Percentiles rank a stretch among this genome's conserved stretches.
These are phyloP conservation scores for Mycena chlorophos DNA, from an alignment of 768 basidiomycete genomes.

Conservation along the genomic window DNA sequence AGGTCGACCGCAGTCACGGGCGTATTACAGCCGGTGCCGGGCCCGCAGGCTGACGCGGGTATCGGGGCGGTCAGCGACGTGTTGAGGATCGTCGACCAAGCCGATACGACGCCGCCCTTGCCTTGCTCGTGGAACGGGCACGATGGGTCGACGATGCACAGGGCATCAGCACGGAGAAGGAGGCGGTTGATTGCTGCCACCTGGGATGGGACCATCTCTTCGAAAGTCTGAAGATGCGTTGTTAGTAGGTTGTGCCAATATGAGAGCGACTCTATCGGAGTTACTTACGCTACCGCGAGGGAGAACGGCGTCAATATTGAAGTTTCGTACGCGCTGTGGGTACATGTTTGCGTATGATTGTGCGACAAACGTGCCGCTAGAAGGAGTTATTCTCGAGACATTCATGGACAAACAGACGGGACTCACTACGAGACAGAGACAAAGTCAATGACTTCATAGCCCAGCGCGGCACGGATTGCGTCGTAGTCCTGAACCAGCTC, in stretches of 20 bases:
- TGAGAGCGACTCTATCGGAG: background rate
- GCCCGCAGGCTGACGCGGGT: conserved; percentile 11
- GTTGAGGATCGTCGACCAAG: conserved; percentile 7
- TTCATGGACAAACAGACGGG: background rate
- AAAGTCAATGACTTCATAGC: conserved; percentile 9
- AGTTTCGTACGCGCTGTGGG: conserved; percentile 17
- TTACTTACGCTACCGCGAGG: conserved; percentile 23
- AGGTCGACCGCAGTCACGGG: conserved; percentile 13
- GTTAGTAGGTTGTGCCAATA: too few species aligned
- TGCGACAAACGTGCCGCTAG: conserved; percentile 21
- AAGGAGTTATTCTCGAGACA: background rate
- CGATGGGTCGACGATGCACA: conserved; percentile 13
- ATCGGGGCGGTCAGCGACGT: conserved; percentile 4
- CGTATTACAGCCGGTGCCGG: conserved; percentile 4
- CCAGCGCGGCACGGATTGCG: conserved; percentile 10
- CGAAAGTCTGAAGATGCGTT: background rate
- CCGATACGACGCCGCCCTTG: conserved; percentile 33
- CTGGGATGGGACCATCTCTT: conserved; percentile 14
- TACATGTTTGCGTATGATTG: conserved; percentile 13
- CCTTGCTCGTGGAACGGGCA: conserved; percentile 24
- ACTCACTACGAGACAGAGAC: conserved; percentile 16
- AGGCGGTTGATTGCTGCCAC: conserved; percentile 19
- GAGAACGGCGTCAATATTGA: conserved; percentile 20
- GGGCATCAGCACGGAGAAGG: conserved; percentile 20
- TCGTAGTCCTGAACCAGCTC: conserved; percentile 17